phyloP scores from a whole-genome alignment of 495 filamentous ascomycete genomes.

The Letharia columbiana region DNA sequence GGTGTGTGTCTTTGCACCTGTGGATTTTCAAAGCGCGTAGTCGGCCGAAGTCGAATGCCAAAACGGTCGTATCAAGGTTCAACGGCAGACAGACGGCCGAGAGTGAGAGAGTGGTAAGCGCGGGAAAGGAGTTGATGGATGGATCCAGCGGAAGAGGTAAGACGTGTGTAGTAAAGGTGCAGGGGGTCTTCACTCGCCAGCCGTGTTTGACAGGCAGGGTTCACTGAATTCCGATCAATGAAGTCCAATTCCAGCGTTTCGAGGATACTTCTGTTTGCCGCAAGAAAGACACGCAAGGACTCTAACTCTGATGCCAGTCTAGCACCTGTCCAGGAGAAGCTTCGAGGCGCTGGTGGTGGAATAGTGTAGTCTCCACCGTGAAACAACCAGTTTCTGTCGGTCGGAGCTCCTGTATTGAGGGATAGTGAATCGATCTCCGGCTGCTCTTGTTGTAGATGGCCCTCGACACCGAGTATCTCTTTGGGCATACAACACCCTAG shows the following conservation, averaged over 20 bases:
- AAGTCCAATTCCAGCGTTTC: not conserved
- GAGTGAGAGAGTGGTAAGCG: not conserved
- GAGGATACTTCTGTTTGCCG: not conserved
- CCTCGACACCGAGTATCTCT: not conserved
- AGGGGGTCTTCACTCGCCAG: no score
- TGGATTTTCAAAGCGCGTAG: not conserved
- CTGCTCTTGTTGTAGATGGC: not conserved
- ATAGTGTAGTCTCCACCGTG: no score
- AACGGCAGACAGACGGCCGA: not conserved
- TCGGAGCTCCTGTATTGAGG: not conserved
- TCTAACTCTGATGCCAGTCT: not conserved
- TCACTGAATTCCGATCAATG: not conserved
- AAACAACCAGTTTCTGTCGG: not conserved
- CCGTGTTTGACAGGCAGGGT: not conserved
- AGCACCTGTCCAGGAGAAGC: not conserved
- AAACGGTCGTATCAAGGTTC: not conserved
- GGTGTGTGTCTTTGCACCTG: not conserved
- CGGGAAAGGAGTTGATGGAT: not conserved
- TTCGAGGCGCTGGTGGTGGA: not conserved
- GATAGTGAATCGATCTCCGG: not conserved
- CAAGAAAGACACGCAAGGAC: not conserved
- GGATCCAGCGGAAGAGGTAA: not conserved
- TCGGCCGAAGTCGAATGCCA: not conserved
- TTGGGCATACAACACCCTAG: not conserved
- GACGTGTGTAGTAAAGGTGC: not conserved